These are phyloP conservation scores for Penstemon barbatus DNA, from an alignment of 257 asterid genomes.

Conservation along the genomic window DNA sequence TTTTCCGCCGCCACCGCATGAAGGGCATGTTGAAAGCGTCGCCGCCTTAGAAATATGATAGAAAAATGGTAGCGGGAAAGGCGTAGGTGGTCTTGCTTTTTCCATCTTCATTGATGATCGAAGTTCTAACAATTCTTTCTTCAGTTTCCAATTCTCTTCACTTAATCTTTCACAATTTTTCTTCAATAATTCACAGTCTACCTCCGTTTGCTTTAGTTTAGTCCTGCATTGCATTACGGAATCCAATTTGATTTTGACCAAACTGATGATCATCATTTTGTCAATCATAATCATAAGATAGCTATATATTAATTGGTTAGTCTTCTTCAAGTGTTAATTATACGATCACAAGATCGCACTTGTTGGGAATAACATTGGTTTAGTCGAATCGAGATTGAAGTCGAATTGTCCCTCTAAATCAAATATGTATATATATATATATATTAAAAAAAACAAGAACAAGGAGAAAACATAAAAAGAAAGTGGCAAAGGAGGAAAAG, in stretches of 20 bases:
- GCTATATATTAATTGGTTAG: too few species aligned
- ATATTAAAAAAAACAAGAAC: background rate
- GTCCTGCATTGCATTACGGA: conserved; percentile 37
- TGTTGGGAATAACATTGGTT: too few species aligned
- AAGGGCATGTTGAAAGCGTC: conserved; percentile 19
- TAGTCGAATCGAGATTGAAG: too few species aligned
- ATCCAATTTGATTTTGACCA: too few species aligned
- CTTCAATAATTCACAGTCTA: conserved; percentile 53
- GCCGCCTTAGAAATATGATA: conserved; percentile 15
- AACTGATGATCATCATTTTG: too few species aligned
- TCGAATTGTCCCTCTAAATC: too few species aligned
- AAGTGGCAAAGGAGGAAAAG: too few species aligned
- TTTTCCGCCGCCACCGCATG: conserved; percentile 23
- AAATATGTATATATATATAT: background rate
- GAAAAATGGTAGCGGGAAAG: conserved; percentile 15
- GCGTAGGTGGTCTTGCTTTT: conserved; percentile 6
- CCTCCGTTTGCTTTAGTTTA: conserved; percentile 68
- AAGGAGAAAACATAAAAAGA: background rate
- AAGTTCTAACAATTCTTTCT: conserved; percentile 51
- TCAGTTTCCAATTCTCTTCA: conserved; percentile 49
- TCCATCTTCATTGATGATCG: conserved; percentile 27
- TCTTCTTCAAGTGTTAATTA: too few species aligned
- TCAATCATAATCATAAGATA: too few species aligned
- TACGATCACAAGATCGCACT: too few species aligned
- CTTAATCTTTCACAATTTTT: conserved; percentile 44